phyloP scores from a whole-genome alignment of 129 eudicot genomes.

The Glebionis coronaria region DNA sequence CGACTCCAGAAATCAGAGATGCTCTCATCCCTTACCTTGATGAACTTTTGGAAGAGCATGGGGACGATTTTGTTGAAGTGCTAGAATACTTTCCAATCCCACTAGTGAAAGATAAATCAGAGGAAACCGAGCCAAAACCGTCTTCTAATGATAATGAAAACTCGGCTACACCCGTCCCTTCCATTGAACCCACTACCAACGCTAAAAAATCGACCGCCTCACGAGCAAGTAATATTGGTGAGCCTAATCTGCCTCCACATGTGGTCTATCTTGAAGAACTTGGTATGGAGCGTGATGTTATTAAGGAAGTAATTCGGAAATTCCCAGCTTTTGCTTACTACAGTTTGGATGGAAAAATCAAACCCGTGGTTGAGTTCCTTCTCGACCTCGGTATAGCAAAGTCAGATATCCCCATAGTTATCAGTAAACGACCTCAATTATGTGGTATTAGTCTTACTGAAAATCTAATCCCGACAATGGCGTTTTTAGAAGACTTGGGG shows the following conservation, averaged over 20 bases:
- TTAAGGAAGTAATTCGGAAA: conserved; percentile 61
- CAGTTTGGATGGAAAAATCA: conserved; percentile 81
- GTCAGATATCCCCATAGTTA: conserved; percentile 65
- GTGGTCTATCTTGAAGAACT: conserved; percentile 71
- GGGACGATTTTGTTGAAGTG: conserved; percentile 48
- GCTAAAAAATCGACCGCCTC: conserved; percentile 52
- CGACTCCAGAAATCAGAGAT: conserved; percentile 84
- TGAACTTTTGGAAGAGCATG: conserved; percentile 62
- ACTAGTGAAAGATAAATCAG: conserved; percentile 46
- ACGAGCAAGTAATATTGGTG: conserved; percentile 50
- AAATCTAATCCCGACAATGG: conserved; percentile 87
- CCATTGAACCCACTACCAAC: conserved; percentile 28
- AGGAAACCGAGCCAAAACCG: conserved; percentile 35
- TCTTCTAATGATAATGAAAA: conserved; percentile 25
- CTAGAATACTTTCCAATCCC: conserved; percentile 72
- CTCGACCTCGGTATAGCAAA: conserved; percentile 78
- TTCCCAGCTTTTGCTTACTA: conserved; percentile 93
- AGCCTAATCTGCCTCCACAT: conserved; percentile 76
- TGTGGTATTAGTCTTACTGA: conserved; percentile 89
- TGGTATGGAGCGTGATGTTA: conserved; percentile 73
- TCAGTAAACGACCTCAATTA: conserved; percentile 80
- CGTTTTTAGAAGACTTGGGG: conserved; percentile 71
- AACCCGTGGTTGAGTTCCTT: conserved; percentile 82
- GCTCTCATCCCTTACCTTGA: conserved; percentile 82
- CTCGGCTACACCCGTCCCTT: conserved; percentile 27